Evolutionary conservation across 108 stramenopile species (phyloP), one percentile per base, ranked within the genome.

Genomic region (Poteriospumella lacustris): DNA sequence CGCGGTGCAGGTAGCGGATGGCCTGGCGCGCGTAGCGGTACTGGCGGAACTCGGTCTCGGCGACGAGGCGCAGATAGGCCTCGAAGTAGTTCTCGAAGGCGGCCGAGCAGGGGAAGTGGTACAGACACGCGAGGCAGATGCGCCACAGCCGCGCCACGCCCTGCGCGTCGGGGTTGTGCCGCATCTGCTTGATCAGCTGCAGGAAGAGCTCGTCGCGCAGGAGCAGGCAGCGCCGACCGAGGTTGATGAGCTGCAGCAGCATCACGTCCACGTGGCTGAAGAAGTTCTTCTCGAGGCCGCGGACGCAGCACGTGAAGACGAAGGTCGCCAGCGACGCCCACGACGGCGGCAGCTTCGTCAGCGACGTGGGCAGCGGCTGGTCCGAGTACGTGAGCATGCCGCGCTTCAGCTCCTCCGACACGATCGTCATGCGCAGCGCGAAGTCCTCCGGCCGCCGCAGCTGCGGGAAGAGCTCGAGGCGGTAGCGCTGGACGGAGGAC

Each of bases 161-260:
- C 9, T 67, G 9, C 19, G 9, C 31, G 19, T 38, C 15, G 19
- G 64, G 12, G 19, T 67, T 67, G 36, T 31, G 19, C 9, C 64
- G 64, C 38, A 68, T 36, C 24, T 68, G 64, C 36, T 68, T 68
- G 38, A 68, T 40, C 19, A 36, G 24, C 36, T 68, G 64, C 19
- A 68, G 28, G 28, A 68, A 68, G 28, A 68, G 12, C 39, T 68
- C 64, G 24, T 68, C 64, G 12, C 64, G 19, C 36, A 68, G 19
- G 64, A 31, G 36, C 12, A 41, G 15, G 19, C 64, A 67, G 12
- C 19, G 9, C 15, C 64, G 31, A 9, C 64, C 64, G 19, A 67
- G 40, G 15, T 67, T 33, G 31, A 67, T 67, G 12, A 67, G 15
- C 19, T 67, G 9, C 36, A 12, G 12, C 36, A 67, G 15, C 19